Conservation (phyloP, 106 monocot genomes). For the Dendrobium catenatum region DNA sequence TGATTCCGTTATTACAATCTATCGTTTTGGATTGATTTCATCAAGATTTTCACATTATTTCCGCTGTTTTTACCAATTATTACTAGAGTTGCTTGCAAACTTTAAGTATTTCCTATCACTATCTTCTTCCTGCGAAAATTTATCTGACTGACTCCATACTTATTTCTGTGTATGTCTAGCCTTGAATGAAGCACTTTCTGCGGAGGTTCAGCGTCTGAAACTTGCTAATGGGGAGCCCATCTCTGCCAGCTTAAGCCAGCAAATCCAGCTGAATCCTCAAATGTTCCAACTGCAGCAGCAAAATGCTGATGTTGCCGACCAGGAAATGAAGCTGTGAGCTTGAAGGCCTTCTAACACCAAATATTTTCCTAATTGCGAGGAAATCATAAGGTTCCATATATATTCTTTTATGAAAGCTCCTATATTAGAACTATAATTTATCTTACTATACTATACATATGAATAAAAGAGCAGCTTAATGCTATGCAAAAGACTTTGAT, state of each 20-base stretch:
- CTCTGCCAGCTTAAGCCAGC: constrained; percentile 51
- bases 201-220: constrained; percentile 79
- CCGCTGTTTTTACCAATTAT: too few relatives aligned
- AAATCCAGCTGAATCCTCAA: constrained; percentile 46
- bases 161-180: constrained; percentile 19
- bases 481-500: too few relatives aligned
- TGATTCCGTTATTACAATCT: too few relatives aligned
- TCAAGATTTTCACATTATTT: too few relatives aligned
- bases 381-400: background rate
- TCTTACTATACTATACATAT: too few relatives aligned
- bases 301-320: background rate
- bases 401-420: too few relatives aligned
- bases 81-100: too few relatives aligned
- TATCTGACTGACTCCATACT: background rate
- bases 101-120: too few relatives aligned
- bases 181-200: constrained; percentile 65
- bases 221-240: constrained; percentile 46
- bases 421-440: too few relatives aligned
- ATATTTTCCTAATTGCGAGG: background rate
- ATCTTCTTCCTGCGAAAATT: background rate
- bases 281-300: constrained; percentile 35
- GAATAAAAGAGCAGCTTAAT: too few relatives aligned
- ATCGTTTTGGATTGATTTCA: too few relatives aligned
- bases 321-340: background rate
- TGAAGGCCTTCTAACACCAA: background rate